These are phyloP conservation scores for Venustampulla echinocandica DNA, from an alignment of 495 filamentous ascomycete genomes.

Conservation along the genomic window DNA sequence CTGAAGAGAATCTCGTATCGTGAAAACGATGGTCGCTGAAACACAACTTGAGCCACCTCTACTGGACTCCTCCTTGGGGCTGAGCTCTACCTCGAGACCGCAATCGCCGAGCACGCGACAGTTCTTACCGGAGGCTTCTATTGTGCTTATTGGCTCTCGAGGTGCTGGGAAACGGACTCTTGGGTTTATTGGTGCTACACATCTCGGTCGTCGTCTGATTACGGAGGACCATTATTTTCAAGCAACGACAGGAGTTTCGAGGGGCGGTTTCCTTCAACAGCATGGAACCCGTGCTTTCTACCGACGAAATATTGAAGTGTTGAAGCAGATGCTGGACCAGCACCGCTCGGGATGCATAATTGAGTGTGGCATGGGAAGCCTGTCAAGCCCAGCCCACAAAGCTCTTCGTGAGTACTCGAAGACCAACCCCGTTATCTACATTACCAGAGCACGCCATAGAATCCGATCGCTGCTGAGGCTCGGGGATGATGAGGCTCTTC, in stretches of 20 bases:
- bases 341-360: slow-evolving; percentile 61
- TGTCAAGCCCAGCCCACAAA: slow-evolving; percentile 48
- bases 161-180: slow-evolving; percentile 71
- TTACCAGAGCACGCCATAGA: slow-evolving; percentile 59
- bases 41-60: slow-evolving; percentile 13
- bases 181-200: slow-evolving; percentile 67
- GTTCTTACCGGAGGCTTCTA: slow-evolving; percentile 56
- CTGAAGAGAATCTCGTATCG: not conserved
- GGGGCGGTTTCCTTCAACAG: slow-evolving; percentile 49
- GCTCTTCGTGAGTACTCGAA: slow-evolving; percentile 47
- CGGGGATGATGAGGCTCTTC: slow-evolving; percentile 42
- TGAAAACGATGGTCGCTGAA: slow-evolving; percentile 14
- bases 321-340: slow-evolving; percentile 56
- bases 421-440: slow-evolving; percentile 66
- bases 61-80: slow-evolving; percentile 5
- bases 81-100: slow-evolving; percentile 15
- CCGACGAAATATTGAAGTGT: slow-evolving; percentile 50
- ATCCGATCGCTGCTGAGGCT: slow-evolving; percentile 56
- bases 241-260: slow-evolving; percentile 53
- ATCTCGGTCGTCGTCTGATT: slow-evolving; percentile 59
- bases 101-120: slow-evolving; percentile 14
- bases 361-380: slow-evolving; percentile 55
- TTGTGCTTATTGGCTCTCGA: slow-evolving; percentile 66
- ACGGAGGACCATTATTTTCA: slow-evolving; percentile 66
- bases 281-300: slow-evolving; percentile 54